Conservation (phyloP, 208 protist genomes). For the Phytomonas sp. region DNA sequence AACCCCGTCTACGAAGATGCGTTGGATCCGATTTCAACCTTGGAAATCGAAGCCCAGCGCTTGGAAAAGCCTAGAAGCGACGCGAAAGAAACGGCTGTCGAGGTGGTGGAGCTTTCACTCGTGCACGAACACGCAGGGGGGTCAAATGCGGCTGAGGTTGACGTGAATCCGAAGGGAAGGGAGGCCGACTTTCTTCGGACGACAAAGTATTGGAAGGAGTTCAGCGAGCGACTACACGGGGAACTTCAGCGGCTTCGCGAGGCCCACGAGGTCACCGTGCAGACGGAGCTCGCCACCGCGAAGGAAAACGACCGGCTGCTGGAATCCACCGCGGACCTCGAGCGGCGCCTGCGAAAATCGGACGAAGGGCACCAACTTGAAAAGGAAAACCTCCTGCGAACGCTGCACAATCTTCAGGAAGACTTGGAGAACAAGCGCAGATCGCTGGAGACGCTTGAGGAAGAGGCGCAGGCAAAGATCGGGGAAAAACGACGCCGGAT, state of each 20-base stretch:
- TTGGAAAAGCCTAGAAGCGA: background rate
- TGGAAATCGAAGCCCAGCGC: background rate
- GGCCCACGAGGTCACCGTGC: constrained; percentile 23
- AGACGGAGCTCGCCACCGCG: constrained; percentile 30
- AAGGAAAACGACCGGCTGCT: constrained; percentile 59
- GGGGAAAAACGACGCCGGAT: constrained; percentile 60
- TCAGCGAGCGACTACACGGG: constrained; percentile 15
- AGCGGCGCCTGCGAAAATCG: constrained; percentile 12
- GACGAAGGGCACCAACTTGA: constrained; percentile 25
- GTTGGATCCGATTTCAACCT: background rate
- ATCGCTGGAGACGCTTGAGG: constrained; percentile 46
- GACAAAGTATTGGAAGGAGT: constrained; percentile 23
- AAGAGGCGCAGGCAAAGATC: constrained; percentile 63
- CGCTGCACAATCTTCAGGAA: constrained; percentile 54
- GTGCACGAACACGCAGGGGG: background rate
- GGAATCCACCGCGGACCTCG: constrained; percentile 19
- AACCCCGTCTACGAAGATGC: background rate
- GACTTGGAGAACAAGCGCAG: constrained; percentile 50
- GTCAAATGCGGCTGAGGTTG: too few species aligned
- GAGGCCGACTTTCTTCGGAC: background rate
- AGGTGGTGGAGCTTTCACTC: background rate
- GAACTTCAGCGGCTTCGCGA: constrained; percentile 24
- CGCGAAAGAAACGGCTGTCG: background rate
- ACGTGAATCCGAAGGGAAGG: background rate
- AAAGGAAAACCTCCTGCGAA: constrained; percentile 64